These are phyloP conservation scores for Hypholoma sublateritium DNA, from an alignment of 768 basidiomycete species.

Conservation along the genomic window DNA sequence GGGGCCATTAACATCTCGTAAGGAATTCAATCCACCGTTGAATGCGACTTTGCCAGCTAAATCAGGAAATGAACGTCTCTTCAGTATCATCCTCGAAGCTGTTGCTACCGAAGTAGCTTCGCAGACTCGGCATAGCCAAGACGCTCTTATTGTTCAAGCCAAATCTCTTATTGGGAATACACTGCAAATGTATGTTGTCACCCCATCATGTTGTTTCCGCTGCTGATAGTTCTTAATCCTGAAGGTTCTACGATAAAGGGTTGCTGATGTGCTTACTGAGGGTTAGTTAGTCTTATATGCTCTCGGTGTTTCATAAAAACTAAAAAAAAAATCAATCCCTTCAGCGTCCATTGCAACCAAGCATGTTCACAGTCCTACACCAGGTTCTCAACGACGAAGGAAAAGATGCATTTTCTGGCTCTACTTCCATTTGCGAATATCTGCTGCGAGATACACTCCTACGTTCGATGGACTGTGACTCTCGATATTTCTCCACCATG, in stretches of 20 bases:
- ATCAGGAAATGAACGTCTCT: not conserved
- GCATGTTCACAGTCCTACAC: slow-evolving; percentile 55
- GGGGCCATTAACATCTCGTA: slow-evolving; percentile 52
- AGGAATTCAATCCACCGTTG: slow-evolving; percentile 16
- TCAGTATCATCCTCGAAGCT: slow-evolving; percentile 54
- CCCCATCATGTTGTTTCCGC: not conserved
- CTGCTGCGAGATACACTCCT: slow-evolving; percentile 58
- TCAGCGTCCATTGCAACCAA: slow-evolving; percentile 44
- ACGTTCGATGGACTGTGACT: slow-evolving; percentile 50
- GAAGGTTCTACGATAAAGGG: slow-evolving; percentile 59
- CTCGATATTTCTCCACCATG: slow-evolving; percentile 47
- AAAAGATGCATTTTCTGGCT: slow-evolving; percentile 24
- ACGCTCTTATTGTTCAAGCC: slow-evolving; percentile 58
- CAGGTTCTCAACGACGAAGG: slow-evolving; percentile 41
- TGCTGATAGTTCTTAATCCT: not conserved
- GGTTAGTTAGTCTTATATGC: slow-evolving; percentile 32
- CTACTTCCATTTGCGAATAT: slow-evolving; percentile 41
- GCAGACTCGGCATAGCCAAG: slow-evolving; percentile 51
- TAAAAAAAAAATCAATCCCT: not conserved
- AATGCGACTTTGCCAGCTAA: not conserved
- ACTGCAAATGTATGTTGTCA: slow-evolving; percentile 42
- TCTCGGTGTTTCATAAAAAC: not conserved
- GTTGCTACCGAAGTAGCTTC: slow-evolving; percentile 46
- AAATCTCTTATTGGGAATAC: slow-evolving; percentile 52
- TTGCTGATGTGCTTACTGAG: slow-evolving; percentile 58